Conservation (phyloP, 164 flowering plant species). For the Houttuynia cordata region DNA sequence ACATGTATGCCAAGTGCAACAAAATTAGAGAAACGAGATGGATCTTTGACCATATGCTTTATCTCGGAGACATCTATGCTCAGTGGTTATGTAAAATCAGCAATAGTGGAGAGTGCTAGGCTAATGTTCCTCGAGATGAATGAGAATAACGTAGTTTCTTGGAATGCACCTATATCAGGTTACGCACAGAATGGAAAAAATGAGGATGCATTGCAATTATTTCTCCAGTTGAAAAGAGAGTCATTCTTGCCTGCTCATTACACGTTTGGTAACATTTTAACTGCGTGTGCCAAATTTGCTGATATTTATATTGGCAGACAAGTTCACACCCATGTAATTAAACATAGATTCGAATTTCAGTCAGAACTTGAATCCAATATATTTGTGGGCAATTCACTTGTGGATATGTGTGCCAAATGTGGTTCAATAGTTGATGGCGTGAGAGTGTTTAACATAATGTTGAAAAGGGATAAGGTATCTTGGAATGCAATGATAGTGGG, state of each 20-base stretch:
- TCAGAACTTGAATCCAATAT: constrained; percentile 18
- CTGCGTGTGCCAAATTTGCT: constrained; percentile 16
- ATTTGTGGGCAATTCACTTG: constrained; percentile 21
- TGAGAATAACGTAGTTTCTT: constrained; percentile 17
- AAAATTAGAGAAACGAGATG: constrained; percentile 15
- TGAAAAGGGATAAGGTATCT: constrained; percentile 15
- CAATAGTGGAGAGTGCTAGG: constrained; percentile 12
- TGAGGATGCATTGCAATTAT: constrained; percentile 16
- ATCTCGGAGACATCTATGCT: constrained; percentile 19
- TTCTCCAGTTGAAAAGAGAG: constrained; percentile 14
- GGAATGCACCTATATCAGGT: constrained; percentile 23
- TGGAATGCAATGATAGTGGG: constrained; percentile 24
- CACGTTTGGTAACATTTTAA: constrained; percentile 16
- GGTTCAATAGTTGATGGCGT: constrained; percentile 14
- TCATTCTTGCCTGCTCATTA: constrained; percentile 16
- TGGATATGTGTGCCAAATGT: constrained; percentile 21
- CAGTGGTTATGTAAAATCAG: constrained; percentile 18
- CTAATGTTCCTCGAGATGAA: constrained; percentile 12
- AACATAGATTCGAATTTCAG: constrained; percentile 18
- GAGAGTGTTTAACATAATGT: constrained; percentile 13
- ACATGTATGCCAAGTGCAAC: constrained; percentile 20
- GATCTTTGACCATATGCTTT: constrained; percentile 19
- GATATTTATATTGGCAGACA: constrained; percentile 16
- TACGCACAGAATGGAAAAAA: constrained; percentile 16
- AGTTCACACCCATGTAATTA: constrained; percentile 15